Percentiles rank a stretch among this genome's conserved stretches.
phyloP scores from a whole-genome alignment of 768 basidiomycete species.

The Xanthoconium stramineum region DNA sequence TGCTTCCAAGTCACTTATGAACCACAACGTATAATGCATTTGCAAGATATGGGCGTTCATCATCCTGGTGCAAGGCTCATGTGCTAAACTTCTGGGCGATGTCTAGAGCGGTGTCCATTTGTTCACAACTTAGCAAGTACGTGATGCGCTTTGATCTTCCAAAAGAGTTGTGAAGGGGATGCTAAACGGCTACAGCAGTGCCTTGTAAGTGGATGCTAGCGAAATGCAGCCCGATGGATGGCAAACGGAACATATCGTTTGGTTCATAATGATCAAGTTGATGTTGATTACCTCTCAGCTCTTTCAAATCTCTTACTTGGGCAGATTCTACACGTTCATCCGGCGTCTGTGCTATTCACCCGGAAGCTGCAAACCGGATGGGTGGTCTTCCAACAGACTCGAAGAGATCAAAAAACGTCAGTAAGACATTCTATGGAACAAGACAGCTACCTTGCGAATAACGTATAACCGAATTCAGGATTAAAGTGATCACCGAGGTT shows the following conservation, averaged over 20 bases:
- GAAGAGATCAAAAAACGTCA: conserved; percentile 95
- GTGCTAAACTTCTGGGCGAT: conserved; percentile 91
- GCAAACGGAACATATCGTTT: conserved; percentile 93
- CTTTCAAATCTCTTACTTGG: not conserved
- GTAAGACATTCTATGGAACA: conserved; percentile 40
- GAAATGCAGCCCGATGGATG: conserved; percentile 87
- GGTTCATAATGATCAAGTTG: conserved; percentile 79
- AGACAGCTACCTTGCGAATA: conserved; percentile 7
- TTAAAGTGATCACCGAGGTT: conserved; percentile 89
- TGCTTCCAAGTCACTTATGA: conserved; percentile 1
- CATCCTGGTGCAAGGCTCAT: conserved; percentile 91
- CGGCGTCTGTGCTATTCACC: conserved; percentile 91
- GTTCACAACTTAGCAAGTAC: conserved; percentile 91
- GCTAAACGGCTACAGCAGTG: conserved; percentile 79
- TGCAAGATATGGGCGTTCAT: conserved; percentile 73
- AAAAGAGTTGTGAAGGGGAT: conserved; percentile 84
- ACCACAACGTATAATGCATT: conserved; percentile 89
- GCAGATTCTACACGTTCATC: conserved; percentile 86
- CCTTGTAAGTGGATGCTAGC: conserved; percentile 89
- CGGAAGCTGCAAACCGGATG: conserved; percentile 87
- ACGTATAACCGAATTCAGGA: conserved; percentile 43
- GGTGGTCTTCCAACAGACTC: conserved; percentile 94
- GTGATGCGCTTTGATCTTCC: conserved; percentile 87
- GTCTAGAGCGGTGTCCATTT: conserved; percentile 91
- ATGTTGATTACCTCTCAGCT: conserved; percentile 18